phyloP scores from a whole-genome alignment of 345 rosid genomes.

The Trapa bicornis region DNA sequence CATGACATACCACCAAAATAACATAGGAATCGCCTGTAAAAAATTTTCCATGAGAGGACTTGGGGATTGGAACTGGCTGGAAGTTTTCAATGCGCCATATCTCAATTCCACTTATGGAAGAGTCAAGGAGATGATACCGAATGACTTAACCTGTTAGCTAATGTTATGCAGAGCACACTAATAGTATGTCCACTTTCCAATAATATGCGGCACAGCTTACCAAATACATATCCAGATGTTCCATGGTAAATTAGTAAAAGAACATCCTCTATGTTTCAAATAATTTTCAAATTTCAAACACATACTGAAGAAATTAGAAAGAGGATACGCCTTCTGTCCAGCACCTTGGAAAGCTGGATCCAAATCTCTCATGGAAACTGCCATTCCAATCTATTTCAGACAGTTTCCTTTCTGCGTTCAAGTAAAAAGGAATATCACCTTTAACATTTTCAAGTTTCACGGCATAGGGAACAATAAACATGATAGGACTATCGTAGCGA shows the following conservation, averaged over 20 bases:
- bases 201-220: neutral
- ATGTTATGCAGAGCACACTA: neutral
- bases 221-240: neutral
- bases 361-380: constrained; percentile 96
- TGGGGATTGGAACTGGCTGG: constrained; percentile 47
- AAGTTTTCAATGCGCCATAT: constrained; percentile 97
- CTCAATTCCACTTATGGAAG: constrained; percentile 62
- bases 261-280: neutral
- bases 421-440: constrained; percentile 6
- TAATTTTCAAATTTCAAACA: neutral
- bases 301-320: constrained; percentile 8
- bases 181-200: neutral
- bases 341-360: constrained; percentile 97
- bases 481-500: neutral
- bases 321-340: constrained; percentile 97
- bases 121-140: constrained; percentile 34
- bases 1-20: constrained; percentile 51
- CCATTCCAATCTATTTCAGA: constrained; percentile 35
- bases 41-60: constrained; percentile 74
- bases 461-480: neutral
- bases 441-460: neutral
- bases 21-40: constrained; percentile 93
- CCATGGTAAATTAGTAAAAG: neutral
- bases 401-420: constrained; percentile 17
- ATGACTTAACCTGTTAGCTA: neutral